These are phyloP conservation scores for Phylloporus arenicola DNA, from an alignment of 768 basidiomycete genomes.

Conservation along the genomic window DNA sequence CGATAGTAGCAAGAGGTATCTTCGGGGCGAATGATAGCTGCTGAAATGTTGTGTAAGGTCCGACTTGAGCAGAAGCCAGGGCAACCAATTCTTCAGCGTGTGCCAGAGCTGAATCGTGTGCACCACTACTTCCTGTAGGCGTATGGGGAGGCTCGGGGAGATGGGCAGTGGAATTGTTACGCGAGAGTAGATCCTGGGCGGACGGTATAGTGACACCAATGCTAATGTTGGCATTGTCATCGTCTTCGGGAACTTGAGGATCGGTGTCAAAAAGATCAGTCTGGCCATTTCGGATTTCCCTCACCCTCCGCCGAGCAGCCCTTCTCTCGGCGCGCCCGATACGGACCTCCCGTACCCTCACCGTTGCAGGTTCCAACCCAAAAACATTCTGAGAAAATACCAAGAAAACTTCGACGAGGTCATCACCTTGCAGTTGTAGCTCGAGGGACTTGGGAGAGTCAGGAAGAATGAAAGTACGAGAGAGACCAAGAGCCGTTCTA, in stretches of 20 bases:
- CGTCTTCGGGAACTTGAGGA: constrained; percentile 41
- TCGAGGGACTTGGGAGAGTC: constrained; percentile 87
- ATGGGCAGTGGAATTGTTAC: constrained; percentile 24
- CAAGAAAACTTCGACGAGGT: constrained; percentile 86
- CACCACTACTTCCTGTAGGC: constrained; percentile 27
- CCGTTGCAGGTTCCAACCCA: constrained; percentile 87
- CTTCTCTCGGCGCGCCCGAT: constrained; percentile 85
- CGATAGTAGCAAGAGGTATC: constrained; percentile 83
- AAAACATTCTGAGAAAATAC: constrained; percentile 91
- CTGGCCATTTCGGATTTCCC: constrained; percentile 54
- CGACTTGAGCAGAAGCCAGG: constrained; percentile 64
- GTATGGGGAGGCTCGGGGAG: constrained; percentile 21
- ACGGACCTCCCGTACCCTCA: constrained; percentile 88
- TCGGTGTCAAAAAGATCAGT: constrained; percentile 42
- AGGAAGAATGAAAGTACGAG: constrained; percentile 89
- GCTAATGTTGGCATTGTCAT: constrained; percentile 56
- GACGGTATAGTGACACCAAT: constrained; percentile 55
- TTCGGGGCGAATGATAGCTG: constrained; percentile 81
- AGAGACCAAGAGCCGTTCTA: constrained; percentile 81
- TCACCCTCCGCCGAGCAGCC: constrained; percentile 74
- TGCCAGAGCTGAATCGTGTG: constrained; percentile 34
- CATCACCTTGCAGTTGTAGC: constrained; percentile 85
- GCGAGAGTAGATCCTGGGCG: constrained; percentile 30
- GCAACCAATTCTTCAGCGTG: constrained; percentile 64
- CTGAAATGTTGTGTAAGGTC: constrained; percentile 89